Evolutionary conservation across 2,329 filamentous ascomycete genomes (phyloP).

Genomic region (Neonectria punicea): DNA sequence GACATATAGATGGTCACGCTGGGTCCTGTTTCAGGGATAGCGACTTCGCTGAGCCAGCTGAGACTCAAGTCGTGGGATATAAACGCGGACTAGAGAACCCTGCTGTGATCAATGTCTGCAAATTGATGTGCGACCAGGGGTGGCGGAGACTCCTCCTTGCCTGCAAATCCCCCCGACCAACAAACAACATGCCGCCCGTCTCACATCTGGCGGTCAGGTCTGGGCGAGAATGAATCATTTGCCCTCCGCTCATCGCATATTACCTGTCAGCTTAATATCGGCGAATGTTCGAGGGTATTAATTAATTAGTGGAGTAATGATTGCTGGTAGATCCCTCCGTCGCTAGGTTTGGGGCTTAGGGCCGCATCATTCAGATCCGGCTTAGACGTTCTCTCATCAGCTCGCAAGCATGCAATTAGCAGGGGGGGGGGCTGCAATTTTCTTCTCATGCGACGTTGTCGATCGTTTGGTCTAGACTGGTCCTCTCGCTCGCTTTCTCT

Average conservation of each 20-base stretch:
- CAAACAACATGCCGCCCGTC: neutral
- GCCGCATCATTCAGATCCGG: neutral
- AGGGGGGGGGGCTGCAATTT: neutral
- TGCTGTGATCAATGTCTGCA: neutral
- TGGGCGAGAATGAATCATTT: neutral
- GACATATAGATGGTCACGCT: neutral
- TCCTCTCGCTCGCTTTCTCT: neutral
- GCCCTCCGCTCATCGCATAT: neutral
- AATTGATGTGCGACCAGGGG: neutral
- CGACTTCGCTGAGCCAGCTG: neutral
- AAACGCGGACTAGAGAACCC: neutral
- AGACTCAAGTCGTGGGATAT: neutral
- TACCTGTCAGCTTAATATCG: neutral
- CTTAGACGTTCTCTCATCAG: neutral
- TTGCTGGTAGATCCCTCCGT: neutral
- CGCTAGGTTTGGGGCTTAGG: neutral
- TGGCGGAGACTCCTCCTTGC: neutral
- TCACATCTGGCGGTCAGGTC: neutral
- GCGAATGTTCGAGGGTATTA: neutral
- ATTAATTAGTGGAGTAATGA: too few relatives aligned
- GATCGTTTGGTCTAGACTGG: constrained; percentile 34
- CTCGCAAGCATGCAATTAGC: neutral
- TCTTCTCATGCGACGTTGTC: constrained; percentile 12
- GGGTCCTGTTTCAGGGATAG: neutral
- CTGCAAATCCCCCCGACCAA: neutral